These are phyloP conservation scores for Radiomyces spectabilis DNA, from an alignment of 192 early-diverging fungal species.

Conservation along the genomic window DNA sequence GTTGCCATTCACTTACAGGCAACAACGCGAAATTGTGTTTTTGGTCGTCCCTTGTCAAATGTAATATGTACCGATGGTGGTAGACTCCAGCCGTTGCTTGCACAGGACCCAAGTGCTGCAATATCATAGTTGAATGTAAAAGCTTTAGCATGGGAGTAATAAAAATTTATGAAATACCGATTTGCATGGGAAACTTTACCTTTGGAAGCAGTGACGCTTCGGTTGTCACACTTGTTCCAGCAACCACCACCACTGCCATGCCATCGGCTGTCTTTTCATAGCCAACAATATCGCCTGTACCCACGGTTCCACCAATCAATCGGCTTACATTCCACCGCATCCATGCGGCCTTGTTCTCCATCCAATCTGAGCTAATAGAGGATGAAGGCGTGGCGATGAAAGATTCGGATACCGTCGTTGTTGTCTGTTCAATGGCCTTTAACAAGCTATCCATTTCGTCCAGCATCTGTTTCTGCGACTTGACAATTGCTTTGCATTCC, in stretches of 20 bases:
- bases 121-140: neutral
- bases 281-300: neutral
- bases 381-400: too few relatives aligned
- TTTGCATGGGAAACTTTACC: neutral
- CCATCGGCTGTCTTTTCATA: neutral
- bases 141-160: neutral
- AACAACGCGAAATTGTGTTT: slow-evolving; percentile 4
- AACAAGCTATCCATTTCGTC: neutral
- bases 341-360: too few relatives aligned
- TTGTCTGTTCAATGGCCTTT: neutral
- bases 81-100: too few relatives aligned
- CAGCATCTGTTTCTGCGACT: neutral
- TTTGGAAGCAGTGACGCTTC: slow-evolving; percentile 2
- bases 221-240: slow-evolving; percentile 4
- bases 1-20: slow-evolving; percentile 4
- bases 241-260: slow-evolving; percentile 1
- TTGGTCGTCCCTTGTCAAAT: neutral
- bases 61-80: slow-evolving; percentile 1
- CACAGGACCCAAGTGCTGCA: too few relatives aligned
- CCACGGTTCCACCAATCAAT: too few relatives aligned
- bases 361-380: too few relatives aligned
- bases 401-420: neutral
- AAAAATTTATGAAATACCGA: neutral
- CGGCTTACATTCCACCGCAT: too few relatives aligned
- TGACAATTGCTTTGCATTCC: neutral